phyloP scores from a whole-genome alignment of 257 asterid species.

The Phtheirospermum japonicum region DNA sequence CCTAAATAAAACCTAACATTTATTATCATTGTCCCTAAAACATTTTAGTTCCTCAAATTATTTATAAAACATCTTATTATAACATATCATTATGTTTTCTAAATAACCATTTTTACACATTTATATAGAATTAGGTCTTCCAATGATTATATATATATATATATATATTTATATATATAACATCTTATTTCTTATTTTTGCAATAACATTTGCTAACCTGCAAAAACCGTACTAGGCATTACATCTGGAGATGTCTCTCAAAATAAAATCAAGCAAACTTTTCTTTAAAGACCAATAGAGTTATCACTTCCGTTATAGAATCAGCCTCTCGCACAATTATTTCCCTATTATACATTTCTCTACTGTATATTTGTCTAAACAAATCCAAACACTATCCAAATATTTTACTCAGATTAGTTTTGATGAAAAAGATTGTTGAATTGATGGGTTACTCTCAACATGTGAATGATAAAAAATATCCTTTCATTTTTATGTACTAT shows the following conservation, averaged over 20 bases:
- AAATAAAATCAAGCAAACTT: background rate
- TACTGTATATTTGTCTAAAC: background rate
- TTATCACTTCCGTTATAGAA: background rate
- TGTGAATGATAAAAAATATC: background rate
- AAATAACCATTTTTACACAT: background rate
- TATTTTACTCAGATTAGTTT: background rate
- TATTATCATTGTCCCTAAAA: background rate
- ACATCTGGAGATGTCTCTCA: background rate
- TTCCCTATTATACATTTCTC: background rate
- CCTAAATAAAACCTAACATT: slow-evolving; percentile 3
- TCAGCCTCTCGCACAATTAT: background rate
- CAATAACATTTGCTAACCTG: background rate
- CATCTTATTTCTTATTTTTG: background rate
- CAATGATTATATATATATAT: background rate
- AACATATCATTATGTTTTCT: background rate
- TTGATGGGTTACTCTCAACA: slow-evolving; percentile 3
- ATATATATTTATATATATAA: background rate
- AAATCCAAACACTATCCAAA: background rate
- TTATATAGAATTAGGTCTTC: background rate
- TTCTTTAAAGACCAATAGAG: background rate
- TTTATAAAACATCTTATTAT: background rate
- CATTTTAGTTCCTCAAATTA: background rate
- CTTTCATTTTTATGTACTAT: background rate
- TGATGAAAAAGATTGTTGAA: background rate
- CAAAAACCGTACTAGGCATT: background rate